Conservation (phyloP, 176 grass and related monocot species). For the Elymus sibiricus region DNA sequence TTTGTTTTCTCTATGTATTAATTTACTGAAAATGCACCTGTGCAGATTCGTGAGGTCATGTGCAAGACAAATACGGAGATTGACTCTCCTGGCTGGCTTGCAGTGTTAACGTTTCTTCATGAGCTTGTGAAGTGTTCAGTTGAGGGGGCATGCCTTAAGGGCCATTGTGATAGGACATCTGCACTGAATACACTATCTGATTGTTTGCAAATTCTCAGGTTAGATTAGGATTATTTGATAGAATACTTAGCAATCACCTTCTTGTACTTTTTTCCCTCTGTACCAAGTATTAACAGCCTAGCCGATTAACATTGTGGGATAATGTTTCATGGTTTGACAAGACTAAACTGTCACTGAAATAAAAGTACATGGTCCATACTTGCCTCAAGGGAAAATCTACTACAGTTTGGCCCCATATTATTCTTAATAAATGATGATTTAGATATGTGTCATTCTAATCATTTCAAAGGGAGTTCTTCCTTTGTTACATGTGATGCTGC, state of each 20-base stretch:
- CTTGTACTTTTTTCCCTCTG: neutral
- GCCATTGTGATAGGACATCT: conserved; percentile 24
- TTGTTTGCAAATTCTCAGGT: conserved; percentile 80
- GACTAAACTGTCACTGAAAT: neutral
- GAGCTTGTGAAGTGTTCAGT: conserved; percentile 39
- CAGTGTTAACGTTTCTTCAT: conserved; percentile 74
- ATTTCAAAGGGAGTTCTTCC: neutral
- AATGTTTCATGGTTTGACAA: neutral
- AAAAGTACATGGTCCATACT: neutral
- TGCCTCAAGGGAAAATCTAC: neutral
- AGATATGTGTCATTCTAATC: neutral
- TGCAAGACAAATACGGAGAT: conserved; percentile 70
- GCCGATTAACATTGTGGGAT: conserved; percentile 4
- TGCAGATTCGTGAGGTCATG: conserved; percentile 72
- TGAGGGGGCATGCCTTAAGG: conserved; percentile 36
- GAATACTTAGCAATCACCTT: neutral
- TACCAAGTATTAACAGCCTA: conserved; percentile 2
- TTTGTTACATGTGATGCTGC: conserved; percentile 3
- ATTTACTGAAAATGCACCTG: conserved; percentile 9
- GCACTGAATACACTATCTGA: conserved; percentile 43
- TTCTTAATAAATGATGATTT: neutral
- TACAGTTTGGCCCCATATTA: neutral
- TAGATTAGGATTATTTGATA: conserved; percentile 34
- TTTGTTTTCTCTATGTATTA: neutral
- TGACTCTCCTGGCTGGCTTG: conserved; percentile 46